Evolutionary conservation across 1,139 yeast species (phyloP).

Genomic region (Casaregolazyma suthepensis): DNA sequence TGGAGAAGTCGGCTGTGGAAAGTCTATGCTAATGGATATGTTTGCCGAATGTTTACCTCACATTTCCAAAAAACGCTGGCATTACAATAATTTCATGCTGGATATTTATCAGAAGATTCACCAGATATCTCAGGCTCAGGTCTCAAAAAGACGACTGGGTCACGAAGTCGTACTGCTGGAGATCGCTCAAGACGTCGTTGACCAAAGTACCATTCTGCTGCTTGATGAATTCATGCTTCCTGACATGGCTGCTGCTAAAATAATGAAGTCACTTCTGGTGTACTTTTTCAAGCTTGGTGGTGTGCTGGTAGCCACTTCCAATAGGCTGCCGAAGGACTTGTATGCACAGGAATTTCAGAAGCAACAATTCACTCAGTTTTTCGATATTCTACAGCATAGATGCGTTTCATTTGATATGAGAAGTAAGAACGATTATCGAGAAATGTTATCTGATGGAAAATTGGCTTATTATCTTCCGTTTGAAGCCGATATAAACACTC

Average conservation of each 20-base stretch:
- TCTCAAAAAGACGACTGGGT: conserved; percentile 41
- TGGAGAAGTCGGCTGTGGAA: conserved; percentile 76
- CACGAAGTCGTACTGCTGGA: conserved; percentile 59
- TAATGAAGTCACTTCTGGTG: conserved; percentile 56
- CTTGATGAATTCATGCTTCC: conserved; percentile 73
- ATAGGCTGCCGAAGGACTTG: conserved; percentile 59
- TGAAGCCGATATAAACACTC: conserved; percentile 4
- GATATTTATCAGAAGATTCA: conserved; percentile 65
- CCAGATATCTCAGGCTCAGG: conserved; percentile 34
- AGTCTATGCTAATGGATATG: conserved; percentile 66
- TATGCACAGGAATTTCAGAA: conserved; percentile 61
- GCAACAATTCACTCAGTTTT: conserved; percentile 51
- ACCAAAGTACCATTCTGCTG: conserved; percentile 52
- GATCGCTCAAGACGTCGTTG: conserved; percentile 60
- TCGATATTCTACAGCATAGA: conserved; percentile 51
- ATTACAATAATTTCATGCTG: conserved; percentile 61
- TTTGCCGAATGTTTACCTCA: conserved; percentile 64
- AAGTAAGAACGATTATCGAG: conserved; percentile 52
- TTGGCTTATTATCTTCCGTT: conserved; percentile 9
- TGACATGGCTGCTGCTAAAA: conserved; percentile 66
- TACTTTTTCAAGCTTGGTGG: conserved; percentile 70
- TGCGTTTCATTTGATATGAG: conserved; percentile 62
- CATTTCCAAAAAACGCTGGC: conserved; percentile 62
- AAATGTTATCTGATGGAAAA: conserved; percentile 30
- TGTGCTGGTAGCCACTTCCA: conserved; percentile 66